phyloP scores from a whole-genome alignment of 163 green algal genomes.

The Chlorella variabilis region DNA sequence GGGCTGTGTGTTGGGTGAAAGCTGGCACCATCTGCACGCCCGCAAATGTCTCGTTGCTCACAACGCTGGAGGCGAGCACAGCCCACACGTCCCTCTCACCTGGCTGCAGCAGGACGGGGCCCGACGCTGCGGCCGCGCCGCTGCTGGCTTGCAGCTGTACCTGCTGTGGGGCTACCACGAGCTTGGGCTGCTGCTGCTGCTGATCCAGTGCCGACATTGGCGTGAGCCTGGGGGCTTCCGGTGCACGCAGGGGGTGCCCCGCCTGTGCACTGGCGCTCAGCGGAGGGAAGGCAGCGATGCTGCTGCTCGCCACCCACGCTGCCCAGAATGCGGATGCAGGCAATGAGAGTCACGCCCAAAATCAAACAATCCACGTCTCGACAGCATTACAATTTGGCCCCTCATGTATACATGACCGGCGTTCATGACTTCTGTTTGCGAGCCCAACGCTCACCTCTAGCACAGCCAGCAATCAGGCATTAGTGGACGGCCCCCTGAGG shows the following conservation, averaged over 20 bases:
- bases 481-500: too few relatives aligned
- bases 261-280: not conserved
- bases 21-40: not conserved
- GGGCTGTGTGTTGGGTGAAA: not conserved
- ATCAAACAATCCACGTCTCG: too few relatives aligned
- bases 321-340: too few relatives aligned
- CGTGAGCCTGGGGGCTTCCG: not conserved
- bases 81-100: not conserved
- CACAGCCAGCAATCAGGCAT: too few relatives aligned
- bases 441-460: too few relatives aligned
- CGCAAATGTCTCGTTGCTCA: not conserved
- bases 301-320: too few relatives aligned
- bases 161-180: not conserved
- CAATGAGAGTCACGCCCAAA: too few relatives aligned
- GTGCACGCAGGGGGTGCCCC: not conserved
- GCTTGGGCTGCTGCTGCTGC: not conserved
- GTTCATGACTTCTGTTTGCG: too few relatives aligned
- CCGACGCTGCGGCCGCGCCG: not conserved
- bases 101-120: constrained; percentile 3
- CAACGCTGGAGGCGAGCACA: not conserved
- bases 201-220: not conserved
- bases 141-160: constrained; percentile 10
- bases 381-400: too few relatives aligned
- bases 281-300: too few relatives aligned
- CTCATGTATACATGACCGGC: too few relatives aligned